Evolutionary conservation across 495 filamentous ascomycete species (phyloP).

Genomic region (Beverwykella pulmonaria): DNA sequence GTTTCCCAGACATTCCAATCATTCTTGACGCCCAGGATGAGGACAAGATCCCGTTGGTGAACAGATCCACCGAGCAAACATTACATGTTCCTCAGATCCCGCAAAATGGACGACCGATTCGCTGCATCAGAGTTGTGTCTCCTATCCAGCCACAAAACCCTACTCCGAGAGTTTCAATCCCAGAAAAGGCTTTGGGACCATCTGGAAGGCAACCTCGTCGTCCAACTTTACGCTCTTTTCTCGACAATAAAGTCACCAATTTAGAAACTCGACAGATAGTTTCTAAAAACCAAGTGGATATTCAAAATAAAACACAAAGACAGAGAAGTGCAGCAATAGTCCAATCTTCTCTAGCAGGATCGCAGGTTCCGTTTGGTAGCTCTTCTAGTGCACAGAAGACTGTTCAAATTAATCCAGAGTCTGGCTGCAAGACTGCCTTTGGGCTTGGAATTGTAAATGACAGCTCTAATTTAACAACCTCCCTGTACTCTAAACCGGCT

Average conservation of each 20-base stretch:
- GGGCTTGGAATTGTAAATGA: conserved; percentile 3
- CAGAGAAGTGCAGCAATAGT: not conserved
- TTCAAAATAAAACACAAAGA: not conserved
- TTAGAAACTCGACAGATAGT: not conserved
- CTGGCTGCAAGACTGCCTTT: not conserved
- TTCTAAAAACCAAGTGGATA: not conserved
- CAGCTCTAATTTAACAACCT: not conserved
- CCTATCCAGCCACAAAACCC: not conserved
- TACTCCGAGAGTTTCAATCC: not conserved
- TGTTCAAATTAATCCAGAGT: not conserved
- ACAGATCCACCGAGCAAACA: not conserved
- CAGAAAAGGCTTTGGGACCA: not conserved
- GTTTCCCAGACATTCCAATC: conserved; percentile 15
- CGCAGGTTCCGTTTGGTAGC: not conserved
- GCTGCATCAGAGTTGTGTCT: not conserved
- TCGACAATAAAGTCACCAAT: not conserved
- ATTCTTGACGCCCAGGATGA: conserved; percentile 10
- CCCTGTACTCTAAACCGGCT: not conserved
- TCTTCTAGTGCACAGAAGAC: not conserved
- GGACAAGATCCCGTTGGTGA: not conserved
- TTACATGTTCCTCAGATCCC: conserved; percentile 2
- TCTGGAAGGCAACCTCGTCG: not conserved
- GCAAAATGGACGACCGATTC: not conserved
- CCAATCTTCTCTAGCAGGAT: not conserved
- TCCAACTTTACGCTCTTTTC: not conserved